Percentiles rank a stretch among this genome's conserved stretches.
Evolutionary conservation across 2,329 filamentous ascomycete species (phyloP).

Genomic region (Aspergillus jensenii): DNA sequence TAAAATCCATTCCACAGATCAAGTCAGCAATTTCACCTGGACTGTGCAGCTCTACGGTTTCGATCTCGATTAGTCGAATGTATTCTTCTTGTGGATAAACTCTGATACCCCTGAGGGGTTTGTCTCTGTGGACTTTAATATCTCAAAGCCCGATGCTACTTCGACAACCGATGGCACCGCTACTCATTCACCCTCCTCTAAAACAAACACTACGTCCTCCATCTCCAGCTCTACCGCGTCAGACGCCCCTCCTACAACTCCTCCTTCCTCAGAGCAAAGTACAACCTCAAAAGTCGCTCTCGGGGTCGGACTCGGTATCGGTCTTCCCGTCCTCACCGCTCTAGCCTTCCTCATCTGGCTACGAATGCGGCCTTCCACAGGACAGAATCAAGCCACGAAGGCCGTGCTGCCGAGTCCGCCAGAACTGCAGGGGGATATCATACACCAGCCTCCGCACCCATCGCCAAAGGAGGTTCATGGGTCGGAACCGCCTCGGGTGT

Average conservation of each 20-base stretch:
- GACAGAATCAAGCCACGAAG: too few relatives aligned
- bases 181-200: too few relatives aligned
- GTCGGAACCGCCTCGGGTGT: too few relatives aligned
- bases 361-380: too few relatives aligned
- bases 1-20: conserved; percentile 11
- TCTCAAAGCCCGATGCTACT: conserved; percentile 4
- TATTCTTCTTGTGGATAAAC: conserved; percentile 21
- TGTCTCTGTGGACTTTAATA: conserved; percentile 18
- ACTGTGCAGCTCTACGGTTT: conserved; percentile 18
- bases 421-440: too few relatives aligned
- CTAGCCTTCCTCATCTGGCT: not conserved
- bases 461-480: too few relatives aligned
- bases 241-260: not conserved
- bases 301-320: not conserved
- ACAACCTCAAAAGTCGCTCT: not conserved
- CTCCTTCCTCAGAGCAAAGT: not conserved
- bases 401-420: too few relatives aligned
- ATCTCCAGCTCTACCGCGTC: not conserved
- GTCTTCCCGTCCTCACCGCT: not conserved
- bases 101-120: conserved; percentile 11
- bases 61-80: conserved; percentile 14
- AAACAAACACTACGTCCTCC: not conserved
- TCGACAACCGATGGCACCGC: not conserved
- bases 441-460: too few relatives aligned
- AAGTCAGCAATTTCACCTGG: conserved; percentile 19